phyloP scores from a whole-genome alignment of 352 stramenopile genomes.

The Phytophthora multivora region DNA sequence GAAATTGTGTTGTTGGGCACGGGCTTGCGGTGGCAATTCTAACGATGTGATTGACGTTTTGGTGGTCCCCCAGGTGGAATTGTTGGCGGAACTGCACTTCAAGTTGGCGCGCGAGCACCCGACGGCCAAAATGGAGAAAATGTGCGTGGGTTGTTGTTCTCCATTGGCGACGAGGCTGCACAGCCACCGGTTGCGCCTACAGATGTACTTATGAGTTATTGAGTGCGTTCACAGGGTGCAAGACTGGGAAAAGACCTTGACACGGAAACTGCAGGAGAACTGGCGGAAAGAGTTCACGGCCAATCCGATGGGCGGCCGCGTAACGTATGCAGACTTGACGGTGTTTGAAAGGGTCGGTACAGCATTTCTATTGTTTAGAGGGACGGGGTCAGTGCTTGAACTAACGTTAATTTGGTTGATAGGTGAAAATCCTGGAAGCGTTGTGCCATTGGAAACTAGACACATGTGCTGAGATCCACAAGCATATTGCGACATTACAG shows the following conservation, averaged over 20 bases:
- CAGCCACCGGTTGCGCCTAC: slow-evolving; percentile 12
- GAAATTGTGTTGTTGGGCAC: not conserved
- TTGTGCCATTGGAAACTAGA: slow-evolving; percentile 86
- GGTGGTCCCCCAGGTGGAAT: slow-evolving; percentile 47
- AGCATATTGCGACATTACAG: slow-evolving; percentile 64
- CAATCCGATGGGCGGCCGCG: slow-evolving; percentile 64
- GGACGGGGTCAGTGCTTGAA: not conserved
- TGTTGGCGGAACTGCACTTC: slow-evolving; percentile 83
- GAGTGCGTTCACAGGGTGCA: slow-evolving; percentile 56
- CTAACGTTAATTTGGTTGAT: not conserved
- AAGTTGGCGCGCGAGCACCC: slow-evolving; percentile 78
- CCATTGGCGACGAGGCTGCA: slow-evolving; percentile 8
- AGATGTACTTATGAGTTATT: slow-evolving; percentile 14
- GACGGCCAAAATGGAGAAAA: slow-evolving; percentile 80
- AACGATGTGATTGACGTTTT: slow-evolving; percentile 18
- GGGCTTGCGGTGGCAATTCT: slow-evolving; percentile 1
- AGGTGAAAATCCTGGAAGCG: slow-evolving; percentile 82
- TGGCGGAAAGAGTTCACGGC: slow-evolving; percentile 68
- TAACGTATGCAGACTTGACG: slow-evolving; percentile 63
- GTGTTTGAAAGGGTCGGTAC: slow-evolving; percentile 59
- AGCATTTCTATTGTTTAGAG: not conserved
- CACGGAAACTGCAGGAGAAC: slow-evolving; percentile 78
- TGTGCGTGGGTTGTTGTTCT: slow-evolving; percentile 44
- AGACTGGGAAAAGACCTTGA: slow-evolving; percentile 80
- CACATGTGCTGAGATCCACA: slow-evolving; percentile 76